Base-by-base conservation (phyloP, 495 filamentous ascomycete genomes). In the Penicillium cosmopolitanum region DNA sequence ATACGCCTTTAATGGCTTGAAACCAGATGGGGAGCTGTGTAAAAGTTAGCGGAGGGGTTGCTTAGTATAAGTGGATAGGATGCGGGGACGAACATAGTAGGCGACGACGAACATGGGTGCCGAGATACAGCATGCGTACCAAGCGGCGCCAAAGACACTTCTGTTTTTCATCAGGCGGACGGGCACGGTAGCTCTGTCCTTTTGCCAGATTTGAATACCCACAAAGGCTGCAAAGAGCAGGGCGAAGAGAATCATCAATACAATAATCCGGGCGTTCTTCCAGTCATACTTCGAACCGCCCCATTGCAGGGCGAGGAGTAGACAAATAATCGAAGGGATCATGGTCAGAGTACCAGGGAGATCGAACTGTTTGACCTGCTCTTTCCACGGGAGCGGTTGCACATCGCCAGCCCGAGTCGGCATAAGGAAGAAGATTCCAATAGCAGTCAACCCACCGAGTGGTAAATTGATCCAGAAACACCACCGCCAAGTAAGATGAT, bases 391-490 rank as follows among this genome's bases (percentile, higher is more conserved):
- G 42, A 38, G 18, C 31, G 6, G 63, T 50, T 1, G 76, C 66
- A 13, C 33, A n/a, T 38, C 21, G 10, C 44, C 43, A 4, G 44
- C 15, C 21, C 46, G 55, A 35, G 21, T 48, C 23, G 67, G 52
- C 10, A 79, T 67, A 44, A 86, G 66, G 54, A 84, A 78, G 56
- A 86, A 19, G 8, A 50, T 68, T 19, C 82, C 61, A 47, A 87
- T 77, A 13, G 78, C 75, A 2, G 83, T 78, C n/a, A 83, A 40
- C 11, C 75, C 84, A 11, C 87, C 87, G 44, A 88, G 77, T 8
- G 87, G 86, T 15, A 89, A 71, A 53, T 91, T 91, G 71, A 89
- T 89, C 68, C 83, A 92, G 71, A 94, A 93, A 64, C 89, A 94
- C 89, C 89, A 93, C 47, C 91, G 75, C 91, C 91, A 95, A 1